A percentile compares a stretch with the other conserved stretches of the same genome.
phyloP scores from a whole-genome alignment of 257 asterid genomes.

The Buddleja alternifolia region DNA sequence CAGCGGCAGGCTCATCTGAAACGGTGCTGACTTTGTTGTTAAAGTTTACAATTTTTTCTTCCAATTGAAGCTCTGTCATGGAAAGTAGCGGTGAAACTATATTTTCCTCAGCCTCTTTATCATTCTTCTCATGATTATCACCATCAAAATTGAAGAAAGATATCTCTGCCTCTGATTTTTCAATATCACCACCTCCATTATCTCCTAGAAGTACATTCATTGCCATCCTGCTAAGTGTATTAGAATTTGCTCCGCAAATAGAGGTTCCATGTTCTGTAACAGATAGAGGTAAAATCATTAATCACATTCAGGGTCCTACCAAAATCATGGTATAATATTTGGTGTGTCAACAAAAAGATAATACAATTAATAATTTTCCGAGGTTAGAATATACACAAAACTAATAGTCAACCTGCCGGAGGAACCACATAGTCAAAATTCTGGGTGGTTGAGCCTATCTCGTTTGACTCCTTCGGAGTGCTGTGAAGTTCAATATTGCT shows the following conservation, averaged over 20 bases:
- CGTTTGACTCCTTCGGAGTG: slow-evolving; percentile 21
- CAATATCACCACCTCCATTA: slow-evolving; percentile 11
- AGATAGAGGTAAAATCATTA: slow-evolving; percentile 6
- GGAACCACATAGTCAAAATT: slow-evolving; percentile 22
- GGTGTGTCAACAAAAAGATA: slow-evolving; percentile 1
- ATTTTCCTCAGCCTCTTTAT: slow-evolving; percentile 25
- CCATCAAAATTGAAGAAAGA: slow-evolving; percentile 10
- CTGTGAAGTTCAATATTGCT: slow-evolving; percentile 12
- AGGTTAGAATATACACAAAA: neutral
- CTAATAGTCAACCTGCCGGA: slow-evolving; percentile 34
- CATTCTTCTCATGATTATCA: slow-evolving; percentile 23
- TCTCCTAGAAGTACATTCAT: slow-evolving; percentile 28
- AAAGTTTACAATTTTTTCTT: slow-evolving; percentile 32
- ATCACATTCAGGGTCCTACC: slow-evolving; percentile 18
- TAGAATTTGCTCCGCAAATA: slow-evolving; percentile 25
- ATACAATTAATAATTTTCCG: neutral
- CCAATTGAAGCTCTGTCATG: slow-evolving; percentile 28
- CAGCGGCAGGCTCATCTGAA: slow-evolving; percentile 32
- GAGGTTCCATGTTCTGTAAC: slow-evolving; percentile 32
- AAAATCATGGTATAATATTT: slow-evolving; percentile 11
- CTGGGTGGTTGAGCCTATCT: slow-evolving; percentile 10
- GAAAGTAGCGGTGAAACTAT: slow-evolving; percentile 16
- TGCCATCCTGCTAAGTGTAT: slow-evolving; percentile 28
- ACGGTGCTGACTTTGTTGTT: neutral
- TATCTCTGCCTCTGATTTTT: slow-evolving; percentile 1